Percentiles rank a stretch among this genome's conserved stretches.
These are phyloP conservation scores for Mollisiaceae sp. DNA, from an alignment of 2,329 filamentous ascomycete genomes.

Conservation along the genomic window DNA sequence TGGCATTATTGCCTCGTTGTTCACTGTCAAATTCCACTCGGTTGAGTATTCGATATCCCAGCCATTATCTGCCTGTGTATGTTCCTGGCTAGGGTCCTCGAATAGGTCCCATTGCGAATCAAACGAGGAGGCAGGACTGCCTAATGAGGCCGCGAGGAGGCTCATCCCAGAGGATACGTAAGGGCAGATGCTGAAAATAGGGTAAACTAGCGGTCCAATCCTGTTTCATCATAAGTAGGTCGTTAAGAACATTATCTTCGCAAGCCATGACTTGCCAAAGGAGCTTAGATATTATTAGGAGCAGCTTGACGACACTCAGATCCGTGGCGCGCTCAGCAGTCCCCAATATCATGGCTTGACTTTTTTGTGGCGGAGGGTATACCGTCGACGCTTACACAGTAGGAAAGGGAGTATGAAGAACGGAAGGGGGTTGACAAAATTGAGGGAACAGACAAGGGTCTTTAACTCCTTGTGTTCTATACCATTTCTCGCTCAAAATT, in stretches of 20 bases:
- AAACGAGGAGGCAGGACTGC: constrained; percentile 13
- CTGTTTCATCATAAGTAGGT: not conserved
- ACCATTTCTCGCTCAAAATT: too few relatives aligned
- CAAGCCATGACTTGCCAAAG: not conserved
- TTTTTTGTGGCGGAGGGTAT: too few relatives aligned
- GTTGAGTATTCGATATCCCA: constrained; percentile 28
- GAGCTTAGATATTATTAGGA: too few relatives aligned
- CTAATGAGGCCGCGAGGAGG: constrained; percentile 21
- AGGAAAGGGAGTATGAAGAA: too few relatives aligned
- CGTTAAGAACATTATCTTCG: constrained; percentile 1
- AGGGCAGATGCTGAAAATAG: too few relatives aligned
- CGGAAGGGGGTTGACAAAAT: too few relatives aligned
- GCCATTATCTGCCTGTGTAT: constrained; percentile 19
- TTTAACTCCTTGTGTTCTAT: too few relatives aligned
- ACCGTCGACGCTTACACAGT: too few relatives aligned
- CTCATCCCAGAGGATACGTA: not conserved
- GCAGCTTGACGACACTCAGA: too few relatives aligned
- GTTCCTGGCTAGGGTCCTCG: constrained; percentile 15
- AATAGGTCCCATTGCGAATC: constrained; percentile 15
- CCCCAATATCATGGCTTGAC: too few relatives aligned
- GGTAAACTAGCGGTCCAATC: not conserved
- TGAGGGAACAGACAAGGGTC: too few relatives aligned
- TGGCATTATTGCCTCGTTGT: constrained; percentile 20
- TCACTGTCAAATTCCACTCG: constrained; percentile 8
- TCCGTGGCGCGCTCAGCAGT: too few relatives aligned